Conservation (phyloP, 2,329 filamentous ascomycete species). For the Cylindrodendrum hubeiense region DNA sequence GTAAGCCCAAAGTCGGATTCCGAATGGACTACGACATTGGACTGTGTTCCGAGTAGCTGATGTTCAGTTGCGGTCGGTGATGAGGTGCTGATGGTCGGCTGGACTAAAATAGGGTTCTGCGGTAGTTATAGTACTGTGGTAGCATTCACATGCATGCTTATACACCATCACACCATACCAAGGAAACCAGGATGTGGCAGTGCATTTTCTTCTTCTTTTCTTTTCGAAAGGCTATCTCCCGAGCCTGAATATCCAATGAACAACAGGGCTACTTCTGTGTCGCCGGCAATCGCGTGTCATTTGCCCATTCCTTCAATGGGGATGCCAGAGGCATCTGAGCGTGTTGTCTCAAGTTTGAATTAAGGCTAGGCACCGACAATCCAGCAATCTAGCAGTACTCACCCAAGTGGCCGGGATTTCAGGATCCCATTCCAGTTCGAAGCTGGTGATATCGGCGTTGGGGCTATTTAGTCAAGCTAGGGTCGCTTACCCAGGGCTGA, state of each 20-base stretch:
- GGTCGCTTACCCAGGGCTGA: slow-evolving; percentile 7
- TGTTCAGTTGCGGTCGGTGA: not conserved
- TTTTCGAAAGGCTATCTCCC: not conserved
- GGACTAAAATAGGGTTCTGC: not conserved
- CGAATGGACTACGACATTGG: not conserved
- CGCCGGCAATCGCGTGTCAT: not conserved
- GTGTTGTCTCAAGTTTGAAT: not conserved
- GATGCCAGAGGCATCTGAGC: not conserved
- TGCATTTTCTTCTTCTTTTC: no score
- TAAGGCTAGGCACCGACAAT: not conserved
- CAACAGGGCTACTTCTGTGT: not conserved
- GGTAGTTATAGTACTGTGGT: not conserved
- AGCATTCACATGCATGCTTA: not conserved
- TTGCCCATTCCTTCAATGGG: not conserved
- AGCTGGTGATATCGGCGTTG: not conserved
- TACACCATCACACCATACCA: not conserved
- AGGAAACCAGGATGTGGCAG: not conserved
- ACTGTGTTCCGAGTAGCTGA: not conserved
- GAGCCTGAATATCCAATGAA: not conserved
- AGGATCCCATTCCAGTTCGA: not conserved
- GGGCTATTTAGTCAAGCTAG: not conserved
- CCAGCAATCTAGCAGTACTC: not conserved
- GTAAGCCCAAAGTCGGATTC: not conserved
- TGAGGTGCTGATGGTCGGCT: not conserved
- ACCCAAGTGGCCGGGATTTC: not conserved